A percentile compares a stretch with the other conserved stretches of the same genome.
phyloP scores from a whole-genome alignment of 441 rosid genomes.

The Jatropha podagrica region DNA sequence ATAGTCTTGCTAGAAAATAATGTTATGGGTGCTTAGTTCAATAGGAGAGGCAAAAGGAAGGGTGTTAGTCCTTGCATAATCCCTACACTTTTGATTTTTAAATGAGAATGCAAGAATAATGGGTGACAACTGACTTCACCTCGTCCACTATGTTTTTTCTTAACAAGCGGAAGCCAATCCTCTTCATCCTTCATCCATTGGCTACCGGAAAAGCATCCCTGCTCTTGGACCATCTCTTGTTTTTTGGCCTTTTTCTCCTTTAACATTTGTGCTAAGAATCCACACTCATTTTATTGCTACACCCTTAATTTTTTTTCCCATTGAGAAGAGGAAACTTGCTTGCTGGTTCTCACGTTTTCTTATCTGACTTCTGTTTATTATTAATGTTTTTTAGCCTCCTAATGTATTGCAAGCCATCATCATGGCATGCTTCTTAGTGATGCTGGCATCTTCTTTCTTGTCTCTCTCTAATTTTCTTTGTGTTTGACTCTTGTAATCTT shows the following conservation, averaged over 20 bases:
- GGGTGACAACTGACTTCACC: too few species aligned
- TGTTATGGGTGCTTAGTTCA: not conserved
- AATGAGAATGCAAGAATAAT: not conserved
- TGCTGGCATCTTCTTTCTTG: conserved; percentile 4
- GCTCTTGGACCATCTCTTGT: not conserved
- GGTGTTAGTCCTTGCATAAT: not conserved
- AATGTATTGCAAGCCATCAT: not conserved
- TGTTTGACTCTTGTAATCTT: not conserved
- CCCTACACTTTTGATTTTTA: not conserved
- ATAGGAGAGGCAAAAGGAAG: not conserved
- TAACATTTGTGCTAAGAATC: not conserved
- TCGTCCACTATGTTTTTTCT: too few species aligned
- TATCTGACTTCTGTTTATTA: not conserved
- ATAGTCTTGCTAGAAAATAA: too few species aligned
- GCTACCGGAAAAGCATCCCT: not conserved
- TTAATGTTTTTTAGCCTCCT: not conserved
- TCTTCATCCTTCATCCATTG: not conserved
- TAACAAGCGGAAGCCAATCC: not conserved
- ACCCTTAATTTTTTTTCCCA: too few species aligned
- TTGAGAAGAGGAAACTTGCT: too few species aligned
- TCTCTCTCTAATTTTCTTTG: not conserved
- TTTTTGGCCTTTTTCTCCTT: not conserved
- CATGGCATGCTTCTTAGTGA: not conserved
- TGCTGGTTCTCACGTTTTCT: not conserved
- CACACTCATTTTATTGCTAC: too few species aligned